A percentile compares a stretch with the other conserved stretches of the same genome.
phyloP scores from a whole-genome alignment of 495 filamentous ascomycete species.

The Hypoxylon perforatum region DNA sequence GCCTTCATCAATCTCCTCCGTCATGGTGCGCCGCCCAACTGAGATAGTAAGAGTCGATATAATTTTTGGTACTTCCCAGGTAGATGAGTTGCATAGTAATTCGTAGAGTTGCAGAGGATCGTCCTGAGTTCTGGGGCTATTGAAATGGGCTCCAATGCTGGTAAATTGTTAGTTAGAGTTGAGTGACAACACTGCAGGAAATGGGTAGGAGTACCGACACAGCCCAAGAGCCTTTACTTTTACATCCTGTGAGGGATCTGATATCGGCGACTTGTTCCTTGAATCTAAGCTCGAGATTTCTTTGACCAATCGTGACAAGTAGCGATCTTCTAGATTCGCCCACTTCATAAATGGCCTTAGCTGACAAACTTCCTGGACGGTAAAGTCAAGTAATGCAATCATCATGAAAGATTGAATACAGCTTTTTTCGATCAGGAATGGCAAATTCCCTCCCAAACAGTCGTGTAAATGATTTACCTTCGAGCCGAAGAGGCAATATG shows the following conservation, averaged over 20 bases:
- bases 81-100: constrained; percentile 36
- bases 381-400: constrained; percentile 53
- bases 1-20: constrained; percentile 31
- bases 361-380: constrained; percentile 45
- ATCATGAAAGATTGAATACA: constrained; percentile 42
- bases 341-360: constrained; percentile 52
- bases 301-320: constrained; percentile 50
- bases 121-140: constrained; percentile 44
- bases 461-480: constrained; percentile 24
- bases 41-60: constrained; percentile 39
- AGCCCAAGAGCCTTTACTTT: constrained; percentile 51
- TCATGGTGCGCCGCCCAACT: constrained; percentile 39
- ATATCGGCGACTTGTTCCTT: constrained; percentile 31
- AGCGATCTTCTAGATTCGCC: constrained; percentile 46
- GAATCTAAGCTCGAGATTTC: constrained; percentile 47
- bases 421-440: constrained; percentile 51
- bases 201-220: constrained; percentile 44
- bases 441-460: constrained; percentile 41
- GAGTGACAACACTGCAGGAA: not conserved
- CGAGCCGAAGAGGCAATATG: constrained; percentile 46
- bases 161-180: constrained; percentile 13
- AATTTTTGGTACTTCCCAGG: constrained; percentile 48
- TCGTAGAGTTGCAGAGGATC: constrained; percentile 42
- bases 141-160: constrained; percentile 49
- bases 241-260: constrained; percentile 41